Conservation (phyloP, 768 basidiomycete species). For the Chalciporus piperatus region DNA sequence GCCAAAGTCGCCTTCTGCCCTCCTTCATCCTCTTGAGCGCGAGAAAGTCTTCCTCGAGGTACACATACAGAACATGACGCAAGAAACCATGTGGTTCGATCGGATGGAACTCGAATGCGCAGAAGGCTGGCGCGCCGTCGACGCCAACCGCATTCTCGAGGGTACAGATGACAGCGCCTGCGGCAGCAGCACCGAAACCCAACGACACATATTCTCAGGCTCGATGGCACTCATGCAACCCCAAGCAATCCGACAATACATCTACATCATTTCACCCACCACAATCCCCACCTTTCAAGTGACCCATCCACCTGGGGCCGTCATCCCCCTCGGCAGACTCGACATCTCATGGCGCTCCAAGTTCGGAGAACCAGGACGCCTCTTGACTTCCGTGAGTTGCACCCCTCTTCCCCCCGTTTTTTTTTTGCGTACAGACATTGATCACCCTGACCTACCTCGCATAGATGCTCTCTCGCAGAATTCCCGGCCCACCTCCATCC, state of each 20-base stretch:
- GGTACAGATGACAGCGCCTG: background rate
- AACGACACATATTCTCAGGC: slow-evolving; percentile 51
- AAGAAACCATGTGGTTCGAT: slow-evolving; percentile 74
- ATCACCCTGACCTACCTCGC: background rate
- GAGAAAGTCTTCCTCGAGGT: slow-evolving; percentile 90
- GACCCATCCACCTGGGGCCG: slow-evolving; percentile 59
- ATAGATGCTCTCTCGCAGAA: slow-evolving; percentile 75
- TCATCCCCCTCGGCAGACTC: slow-evolving; percentile 79
- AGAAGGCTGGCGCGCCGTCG: slow-evolving; percentile 60
- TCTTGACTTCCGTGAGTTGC: slow-evolving; percentile 70
- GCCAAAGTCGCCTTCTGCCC: slow-evolving; percentile 69
- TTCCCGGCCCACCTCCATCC: slow-evolving; percentile 48
- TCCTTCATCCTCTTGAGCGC: slow-evolving; percentile 60
- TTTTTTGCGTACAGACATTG: background rate
- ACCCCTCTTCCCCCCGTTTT: background rate
- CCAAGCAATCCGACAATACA: slow-evolving; percentile 82
- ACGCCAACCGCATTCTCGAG: slow-evolving; percentile 44
- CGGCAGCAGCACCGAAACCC: slow-evolving; percentile 13
- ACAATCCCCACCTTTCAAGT: slow-evolving; percentile 42
- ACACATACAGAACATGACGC: slow-evolving; percentile 86
- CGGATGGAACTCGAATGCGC: slow-evolving; percentile 76
- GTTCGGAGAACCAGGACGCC: slow-evolving; percentile 81
- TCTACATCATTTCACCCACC: slow-evolving; percentile 73
- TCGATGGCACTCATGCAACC: slow-evolving; percentile 74
- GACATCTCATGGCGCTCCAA: slow-evolving; percentile 88